phyloP scores from a whole-genome alignment of 2,329 filamentous ascomycete species.

The Aspergillus ustus region DNA sequence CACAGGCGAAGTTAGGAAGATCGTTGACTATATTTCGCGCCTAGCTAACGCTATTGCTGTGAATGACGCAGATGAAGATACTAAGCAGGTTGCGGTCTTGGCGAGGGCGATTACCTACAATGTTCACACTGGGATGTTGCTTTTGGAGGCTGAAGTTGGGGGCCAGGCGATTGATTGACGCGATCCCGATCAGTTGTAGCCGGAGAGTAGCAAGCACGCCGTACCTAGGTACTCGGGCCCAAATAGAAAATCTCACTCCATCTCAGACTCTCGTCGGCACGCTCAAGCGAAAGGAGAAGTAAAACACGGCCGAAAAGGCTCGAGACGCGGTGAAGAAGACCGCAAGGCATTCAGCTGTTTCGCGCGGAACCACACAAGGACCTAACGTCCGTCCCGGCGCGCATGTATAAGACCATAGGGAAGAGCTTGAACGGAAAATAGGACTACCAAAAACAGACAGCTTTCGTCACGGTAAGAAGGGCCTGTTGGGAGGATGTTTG shows the following conservation, averaged over 20 bases:
- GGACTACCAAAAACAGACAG: too few relatives aligned
- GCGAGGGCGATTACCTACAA: slow-evolving; percentile 1
- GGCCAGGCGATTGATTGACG: background rate
- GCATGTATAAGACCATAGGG: too few relatives aligned
- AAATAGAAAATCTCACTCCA: background rate
- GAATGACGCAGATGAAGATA: slow-evolving; percentile 7
- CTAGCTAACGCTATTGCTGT: slow-evolving; percentile 14
- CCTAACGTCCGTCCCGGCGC: too few relatives aligned
- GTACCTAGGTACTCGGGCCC: background rate
- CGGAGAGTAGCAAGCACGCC: background rate
- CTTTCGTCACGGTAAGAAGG: too few relatives aligned
- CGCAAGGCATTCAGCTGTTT: too few relatives aligned
- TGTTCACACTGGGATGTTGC: slow-evolving; percentile 4
- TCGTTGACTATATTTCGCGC: background rate
- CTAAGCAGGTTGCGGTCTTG: slow-evolving; percentile 4
- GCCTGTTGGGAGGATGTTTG: too few relatives aligned
- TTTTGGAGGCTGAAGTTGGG: background rate
- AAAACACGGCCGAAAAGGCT: too few relatives aligned
- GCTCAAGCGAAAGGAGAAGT: too few relatives aligned
- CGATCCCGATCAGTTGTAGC: background rate
- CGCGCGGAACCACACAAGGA: too few relatives aligned
- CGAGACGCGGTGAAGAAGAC: too few relatives aligned
- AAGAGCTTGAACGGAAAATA: too few relatives aligned
- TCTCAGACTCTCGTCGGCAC: too few relatives aligned
- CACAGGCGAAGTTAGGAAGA: slow-evolving; percentile 14